A percentile compares a stretch with the other conserved stretches of the same genome.
Conservation (phyloP, 345 rosid genomes). For the Hypericum perforatum region DNA sequence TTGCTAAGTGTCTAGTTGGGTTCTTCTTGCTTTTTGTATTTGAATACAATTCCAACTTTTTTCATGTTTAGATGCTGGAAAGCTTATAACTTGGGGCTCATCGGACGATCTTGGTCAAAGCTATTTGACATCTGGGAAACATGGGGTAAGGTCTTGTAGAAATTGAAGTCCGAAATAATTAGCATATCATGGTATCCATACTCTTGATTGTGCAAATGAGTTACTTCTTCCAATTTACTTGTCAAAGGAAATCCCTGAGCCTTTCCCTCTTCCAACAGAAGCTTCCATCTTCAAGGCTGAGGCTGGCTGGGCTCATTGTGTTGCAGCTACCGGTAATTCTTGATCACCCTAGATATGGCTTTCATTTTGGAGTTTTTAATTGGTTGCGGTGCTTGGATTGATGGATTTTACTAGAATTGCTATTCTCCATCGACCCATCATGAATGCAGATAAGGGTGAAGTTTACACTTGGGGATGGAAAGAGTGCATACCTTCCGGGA, state of each 20-base stretch:
- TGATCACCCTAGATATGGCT: neutral
- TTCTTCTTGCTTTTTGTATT: no score
- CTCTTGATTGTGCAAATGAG: constrained; percentile 5
- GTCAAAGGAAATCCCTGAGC: constrained; percentile 78
- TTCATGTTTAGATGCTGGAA: constrained; percentile 55
- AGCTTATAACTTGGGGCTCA: constrained; percentile 98
- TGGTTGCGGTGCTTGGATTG: neutral
- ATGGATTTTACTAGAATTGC: neutral
- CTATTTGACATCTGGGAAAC: constrained; percentile 93
- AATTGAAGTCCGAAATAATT: constrained; percentile 8
- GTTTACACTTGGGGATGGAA: constrained; percentile 99
- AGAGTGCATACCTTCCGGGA: constrained; percentile 94
- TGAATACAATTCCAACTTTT: no score
- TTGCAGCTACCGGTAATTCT: constrained; percentile 65
- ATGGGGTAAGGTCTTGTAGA: constrained; percentile 47
- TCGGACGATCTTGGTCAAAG: constrained; percentile 98
- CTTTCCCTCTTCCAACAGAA: constrained; percentile 83
- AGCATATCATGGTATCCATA: neutral
- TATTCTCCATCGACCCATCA: constrained; percentile 2
- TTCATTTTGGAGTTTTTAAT: neutral
- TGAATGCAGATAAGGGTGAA: constrained; percentile 49
- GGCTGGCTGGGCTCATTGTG: constrained; percentile 99
- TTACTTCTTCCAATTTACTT: constrained; percentile 2
- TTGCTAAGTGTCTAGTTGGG: no score
- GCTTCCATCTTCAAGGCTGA: constrained; percentile 61